Evolutionary conservation across 495 filamentous ascomycete genomes (phyloP).

Genomic region (Xylaria sp.): DNA sequence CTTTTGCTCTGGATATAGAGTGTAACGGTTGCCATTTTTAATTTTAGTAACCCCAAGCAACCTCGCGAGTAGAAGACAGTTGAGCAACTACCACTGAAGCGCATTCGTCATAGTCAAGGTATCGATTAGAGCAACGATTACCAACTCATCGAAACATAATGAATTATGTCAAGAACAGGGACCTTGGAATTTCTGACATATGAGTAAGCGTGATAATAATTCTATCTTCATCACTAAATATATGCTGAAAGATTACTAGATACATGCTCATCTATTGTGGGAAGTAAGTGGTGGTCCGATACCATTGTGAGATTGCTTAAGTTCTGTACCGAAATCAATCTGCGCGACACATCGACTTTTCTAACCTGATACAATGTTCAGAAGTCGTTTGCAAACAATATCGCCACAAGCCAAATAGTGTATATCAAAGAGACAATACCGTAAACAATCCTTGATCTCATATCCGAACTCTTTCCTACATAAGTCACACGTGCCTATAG

Average conservation of each 20-base stretch:
- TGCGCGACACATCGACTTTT: not conserved
- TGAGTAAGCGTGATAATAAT: not conserved
- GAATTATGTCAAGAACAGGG: too few relatives aligned
- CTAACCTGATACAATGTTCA: not conserved
- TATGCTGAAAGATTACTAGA: not conserved
- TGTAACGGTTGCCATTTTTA: not conserved
- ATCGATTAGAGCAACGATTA: not conserved
- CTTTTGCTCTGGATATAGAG: not conserved
- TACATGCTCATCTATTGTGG: not conserved
- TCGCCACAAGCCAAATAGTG: not conserved
- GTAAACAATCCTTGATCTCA: not conserved
- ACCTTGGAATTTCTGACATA: not conserved
- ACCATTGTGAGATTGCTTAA: not conserved
- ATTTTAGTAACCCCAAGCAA: not conserved
- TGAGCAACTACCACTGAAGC: not conserved
- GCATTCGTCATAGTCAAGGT: not conserved
- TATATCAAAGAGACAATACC: not conserved
- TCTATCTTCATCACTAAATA: not conserved
- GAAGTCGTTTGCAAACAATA: not conserved
- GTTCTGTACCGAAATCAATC: not conserved
- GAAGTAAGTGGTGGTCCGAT: not conserved
- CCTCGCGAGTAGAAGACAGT: not conserved
- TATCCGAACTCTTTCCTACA: not conserved
- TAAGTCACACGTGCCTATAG: not conserved
- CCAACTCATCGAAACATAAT: not conserved